Evolutionary conservation across 2,329 filamentous ascomycete genomes (phyloP).

Genomic region (Fusarium clavum): DNA sequence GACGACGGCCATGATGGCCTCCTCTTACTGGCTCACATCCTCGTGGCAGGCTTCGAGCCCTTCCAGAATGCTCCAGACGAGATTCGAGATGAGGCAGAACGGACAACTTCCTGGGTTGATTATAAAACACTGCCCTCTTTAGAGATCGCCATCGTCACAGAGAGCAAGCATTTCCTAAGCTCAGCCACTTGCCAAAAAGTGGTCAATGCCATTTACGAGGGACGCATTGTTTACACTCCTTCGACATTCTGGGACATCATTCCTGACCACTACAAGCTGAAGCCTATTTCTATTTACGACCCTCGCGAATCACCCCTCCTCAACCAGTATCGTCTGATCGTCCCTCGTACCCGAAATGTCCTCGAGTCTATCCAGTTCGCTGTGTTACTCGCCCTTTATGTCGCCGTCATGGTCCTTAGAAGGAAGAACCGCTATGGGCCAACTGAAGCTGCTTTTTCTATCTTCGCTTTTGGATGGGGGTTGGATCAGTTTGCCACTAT

Average conservation of each 20-base stretch:
- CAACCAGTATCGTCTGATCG: conserved; percentile 87
- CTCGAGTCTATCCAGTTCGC: conserved; percentile 81
- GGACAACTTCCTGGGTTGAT: conserved; percentile 60
- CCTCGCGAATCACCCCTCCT: conserved; percentile 79
- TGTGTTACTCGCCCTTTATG: conserved; percentile 74
- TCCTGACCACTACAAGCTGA: conserved; percentile 86
- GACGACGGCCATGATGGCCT: conserved; percentile 76
- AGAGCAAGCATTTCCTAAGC: conserved; percentile 82
- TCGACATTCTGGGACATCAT: conserved; percentile 85
- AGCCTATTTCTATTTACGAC: conserved; percentile 84
- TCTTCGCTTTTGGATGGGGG: conserved; percentile 83
- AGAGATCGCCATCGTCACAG: conserved; percentile 84
- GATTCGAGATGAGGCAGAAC: conserved; percentile 69
- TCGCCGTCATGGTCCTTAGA: conserved; percentile 77
- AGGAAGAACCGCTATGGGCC: conserved; percentile 66
- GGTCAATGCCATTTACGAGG: conserved; percentile 84
- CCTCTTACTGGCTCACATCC: conserved; percentile 79
- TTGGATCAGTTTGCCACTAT: conserved; percentile 83
- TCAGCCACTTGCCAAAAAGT: conserved; percentile 84
- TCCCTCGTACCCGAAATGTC: conserved; percentile 80
- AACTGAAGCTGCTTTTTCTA: conserved; percentile 73
- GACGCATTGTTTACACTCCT: conserved; percentile 84
- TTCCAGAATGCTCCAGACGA: conserved; percentile 83
- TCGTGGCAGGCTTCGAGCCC: conserved; percentile 85
- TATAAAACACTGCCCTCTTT: conserved; percentile 77